These are phyloP conservation scores for Apiotrichum veenhuisii DNA, from an alignment of 1,284 basidiomycete genomes.

Conservation along the genomic window DNA sequence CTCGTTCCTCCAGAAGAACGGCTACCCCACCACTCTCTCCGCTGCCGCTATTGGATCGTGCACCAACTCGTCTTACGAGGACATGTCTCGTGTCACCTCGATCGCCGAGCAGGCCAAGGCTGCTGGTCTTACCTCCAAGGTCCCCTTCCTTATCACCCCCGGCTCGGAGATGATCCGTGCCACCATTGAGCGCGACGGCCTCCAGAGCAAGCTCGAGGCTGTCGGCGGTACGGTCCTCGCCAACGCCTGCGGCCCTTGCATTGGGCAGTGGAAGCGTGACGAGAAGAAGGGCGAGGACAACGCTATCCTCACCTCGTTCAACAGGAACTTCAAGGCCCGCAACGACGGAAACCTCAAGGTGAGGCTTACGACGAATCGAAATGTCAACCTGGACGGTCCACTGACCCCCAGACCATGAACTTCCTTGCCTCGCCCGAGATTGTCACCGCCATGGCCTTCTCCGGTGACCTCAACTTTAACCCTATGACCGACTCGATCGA, in stretches of 20 bases:
- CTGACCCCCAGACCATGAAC: constrained; percentile 67
- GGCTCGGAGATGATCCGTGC: constrained; percentile 97
- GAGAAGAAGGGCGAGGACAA: constrained; percentile 90
- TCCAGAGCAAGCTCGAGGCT: constrained; percentile 17
- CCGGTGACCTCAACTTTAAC: constrained; percentile 92
- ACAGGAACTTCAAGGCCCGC: constrained; percentile 93
- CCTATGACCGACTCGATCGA: constrained; percentile 75
- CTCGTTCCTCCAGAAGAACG: constrained; percentile 71
- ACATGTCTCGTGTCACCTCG: constrained; percentile 88
- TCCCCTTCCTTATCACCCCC: constrained; percentile 95
- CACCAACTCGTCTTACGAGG: constrained; percentile 95
- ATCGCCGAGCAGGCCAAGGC: constrained; percentile 85
- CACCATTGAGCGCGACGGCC: constrained; percentile 90
- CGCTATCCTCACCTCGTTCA: constrained; percentile 95
- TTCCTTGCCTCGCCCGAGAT: constrained; percentile 96
- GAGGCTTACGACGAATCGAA: neutral
- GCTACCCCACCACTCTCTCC: constrained; percentile 87
- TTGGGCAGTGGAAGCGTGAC: constrained; percentile 97
- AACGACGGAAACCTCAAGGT: constrained; percentile 87
- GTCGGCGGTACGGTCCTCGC: constrained; percentile 74
- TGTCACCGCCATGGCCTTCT: constrained; percentile 96
- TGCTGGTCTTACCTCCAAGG: constrained; percentile 75
- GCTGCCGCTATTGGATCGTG: constrained; percentile 94
- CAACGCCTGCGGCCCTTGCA: constrained; percentile 98
- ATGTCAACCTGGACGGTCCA: neutral